Evolutionary conservation across 31 red algal species (phyloP).

Genomic region (Endocladia muricata): DNA sequence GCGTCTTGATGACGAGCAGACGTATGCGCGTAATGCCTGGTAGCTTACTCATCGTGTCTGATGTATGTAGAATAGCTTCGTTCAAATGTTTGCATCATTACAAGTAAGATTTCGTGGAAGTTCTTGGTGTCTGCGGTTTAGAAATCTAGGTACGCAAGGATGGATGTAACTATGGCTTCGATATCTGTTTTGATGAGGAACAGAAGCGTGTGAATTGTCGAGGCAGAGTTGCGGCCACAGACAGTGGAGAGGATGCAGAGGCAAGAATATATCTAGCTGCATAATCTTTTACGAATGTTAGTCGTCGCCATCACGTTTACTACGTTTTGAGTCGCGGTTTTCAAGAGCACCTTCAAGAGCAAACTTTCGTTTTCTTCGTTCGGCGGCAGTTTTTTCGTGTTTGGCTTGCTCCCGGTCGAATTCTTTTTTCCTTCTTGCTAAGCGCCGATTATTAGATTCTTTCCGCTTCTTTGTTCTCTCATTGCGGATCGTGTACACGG

Average conservation of each 20-base stretch:
- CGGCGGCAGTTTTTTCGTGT: conserved; percentile 30
- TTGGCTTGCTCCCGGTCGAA: conserved; percentile 52
- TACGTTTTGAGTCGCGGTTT: conserved; percentile 46
- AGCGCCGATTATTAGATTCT: conserved; percentile 35
- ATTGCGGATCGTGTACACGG: conserved; percentile 81
- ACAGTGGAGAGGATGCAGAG: background rate
- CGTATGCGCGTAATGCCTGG: too few species aligned
- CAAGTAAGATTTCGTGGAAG: too few species aligned
- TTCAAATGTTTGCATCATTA: too few species aligned
- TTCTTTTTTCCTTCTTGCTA: conserved; percentile 39
- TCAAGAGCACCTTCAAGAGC: conserved; percentile 65
- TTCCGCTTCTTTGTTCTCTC: conserved; percentile 70
- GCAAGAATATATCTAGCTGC: background rate
- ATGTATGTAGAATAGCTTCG: too few species aligned
- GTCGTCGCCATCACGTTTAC: conserved; percentile 16
- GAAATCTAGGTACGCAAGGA: too few species aligned
- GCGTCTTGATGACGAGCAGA: too few species aligned
- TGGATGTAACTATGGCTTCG: too few species aligned
- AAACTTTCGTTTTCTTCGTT: conserved; percentile 66
- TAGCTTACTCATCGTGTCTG: too few species aligned
- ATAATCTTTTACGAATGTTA: background rate
- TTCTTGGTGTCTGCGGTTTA: too few species aligned
- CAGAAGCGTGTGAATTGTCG: too few species aligned
- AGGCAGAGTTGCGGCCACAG: too few species aligned
- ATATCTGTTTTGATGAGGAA: too few species aligned